phyloP scores from a whole-genome alignment of 225 moss, liverwort and hornwort species.

The Lunularia cruciata region DNA sequence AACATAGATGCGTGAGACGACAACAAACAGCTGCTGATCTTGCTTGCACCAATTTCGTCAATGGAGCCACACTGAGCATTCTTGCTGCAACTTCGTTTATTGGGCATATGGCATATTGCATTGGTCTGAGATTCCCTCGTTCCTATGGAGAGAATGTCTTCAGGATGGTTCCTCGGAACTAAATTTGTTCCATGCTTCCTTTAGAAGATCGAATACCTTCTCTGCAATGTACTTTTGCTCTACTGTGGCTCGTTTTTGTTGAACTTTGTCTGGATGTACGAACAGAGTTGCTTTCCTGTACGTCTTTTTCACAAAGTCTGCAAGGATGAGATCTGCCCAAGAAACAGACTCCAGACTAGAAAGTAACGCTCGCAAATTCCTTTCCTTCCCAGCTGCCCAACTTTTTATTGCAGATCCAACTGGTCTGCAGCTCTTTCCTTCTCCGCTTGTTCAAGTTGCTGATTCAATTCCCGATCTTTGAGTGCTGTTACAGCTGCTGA shows the following conservation, averaged over 20 bases:
- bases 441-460: conserved; percentile 88
- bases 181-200: conserved; percentile 36
- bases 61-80: too few species aligned
- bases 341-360: conserved; percentile 91
- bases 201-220: conserved; percentile 79
- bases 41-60: too few species aligned
- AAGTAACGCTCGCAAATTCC: conserved; percentile 85
- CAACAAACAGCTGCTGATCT: too few species aligned
- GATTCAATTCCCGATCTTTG: conserved; percentile 81
- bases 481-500: conserved; percentile 87
- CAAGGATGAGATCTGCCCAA: conserved; percentile 69
- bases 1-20: too few species aligned
- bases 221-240: conserved; percentile 89
- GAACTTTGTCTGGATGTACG: conserved; percentile 89
- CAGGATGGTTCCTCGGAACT: conserved; percentile 34
- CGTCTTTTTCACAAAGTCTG: conserved; percentile 73
- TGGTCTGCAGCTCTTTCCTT: conserved; percentile 69
- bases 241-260: conserved; percentile 82
- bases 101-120: too few species aligned
- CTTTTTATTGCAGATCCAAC: conserved; percentile 85
- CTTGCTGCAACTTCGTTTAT: too few species aligned
- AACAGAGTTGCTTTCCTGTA: conserved; percentile 70
- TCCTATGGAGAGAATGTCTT: conserved; percentile 20
- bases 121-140: too few species aligned
- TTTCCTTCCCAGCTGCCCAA: conserved; percentile 95